Percentiles rank a stretch among this genome's conserved stretches.
phyloP scores from a whole-genome alignment of 2,329 filamentous ascomycete genomes.

The Zarea fungicola region DNA sequence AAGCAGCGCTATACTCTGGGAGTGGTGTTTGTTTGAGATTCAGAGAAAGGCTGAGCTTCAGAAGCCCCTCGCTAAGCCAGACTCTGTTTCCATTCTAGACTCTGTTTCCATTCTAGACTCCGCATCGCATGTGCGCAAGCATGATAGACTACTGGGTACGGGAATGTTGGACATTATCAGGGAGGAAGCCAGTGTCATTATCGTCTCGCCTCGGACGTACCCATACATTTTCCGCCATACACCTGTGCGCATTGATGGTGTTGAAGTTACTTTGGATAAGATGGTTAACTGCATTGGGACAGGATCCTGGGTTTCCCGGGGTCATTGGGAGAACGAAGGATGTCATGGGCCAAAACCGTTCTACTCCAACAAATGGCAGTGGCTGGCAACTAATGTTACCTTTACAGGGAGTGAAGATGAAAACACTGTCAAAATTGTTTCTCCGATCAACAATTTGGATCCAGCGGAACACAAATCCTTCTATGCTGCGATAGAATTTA shows the following conservation, averaged over 20 bases:
- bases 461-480: background rate
- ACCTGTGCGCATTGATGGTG: background rate
- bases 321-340: background rate
- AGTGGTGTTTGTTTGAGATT: slow-evolving; percentile 2
- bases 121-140: background rate
- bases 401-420: background rate
- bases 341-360: no score
- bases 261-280: background rate
- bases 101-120: background rate
- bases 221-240: background rate
- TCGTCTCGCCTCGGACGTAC: background rate
- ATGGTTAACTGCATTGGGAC: background rate
- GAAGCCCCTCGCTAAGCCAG: background rate
- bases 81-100: no score
- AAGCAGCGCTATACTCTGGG: background rate
- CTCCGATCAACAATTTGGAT: background rate
- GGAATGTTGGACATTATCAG: background rate
- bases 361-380: background rate
- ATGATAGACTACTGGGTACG: background rate
- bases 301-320: background rate
- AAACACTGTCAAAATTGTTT: background rate
- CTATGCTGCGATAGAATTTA: background rate
- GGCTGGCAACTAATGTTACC: background rate
- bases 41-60: background rate
- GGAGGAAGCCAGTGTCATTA: background rate